These are phyloP conservation scores for Fraxinus paxiana DNA, from an alignment of 305 asterid genomes.

Conservation along the genomic window DNA sequence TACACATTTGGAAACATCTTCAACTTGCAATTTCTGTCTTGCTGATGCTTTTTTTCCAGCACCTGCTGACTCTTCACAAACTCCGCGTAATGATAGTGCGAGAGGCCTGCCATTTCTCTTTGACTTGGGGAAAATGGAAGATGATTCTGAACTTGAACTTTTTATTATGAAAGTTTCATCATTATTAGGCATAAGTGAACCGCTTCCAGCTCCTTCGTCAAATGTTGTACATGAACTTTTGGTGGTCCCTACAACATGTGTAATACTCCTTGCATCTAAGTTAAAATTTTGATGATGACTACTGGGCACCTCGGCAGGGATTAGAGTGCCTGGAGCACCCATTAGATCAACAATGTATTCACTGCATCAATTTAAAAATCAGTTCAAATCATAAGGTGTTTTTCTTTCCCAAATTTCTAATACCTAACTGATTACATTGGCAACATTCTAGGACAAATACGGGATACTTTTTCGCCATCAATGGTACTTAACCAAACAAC, in stretches of 20 bases:
- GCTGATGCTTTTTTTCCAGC: constrained; percentile 31
- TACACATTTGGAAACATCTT: constrained; percentile 40
- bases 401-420: background rate
- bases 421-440: background rate
- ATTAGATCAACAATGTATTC: constrained; percentile 93
- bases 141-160: constrained; percentile 35
- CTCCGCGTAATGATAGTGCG: constrained; percentile 30
- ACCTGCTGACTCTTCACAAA: constrained; percentile 29
- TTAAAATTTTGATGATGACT: constrained; percentile 58
- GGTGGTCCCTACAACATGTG: constrained; percentile 34
- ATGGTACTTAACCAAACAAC: background rate
- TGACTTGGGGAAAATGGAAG: constrained; percentile 29
- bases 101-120: constrained; percentile 28
- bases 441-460: background rate
- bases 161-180: constrained; percentile 29
- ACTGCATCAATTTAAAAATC: constrained; percentile 48
- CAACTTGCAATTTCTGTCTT: constrained; percentile 35
- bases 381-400: constrained; percentile 14
- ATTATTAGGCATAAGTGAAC: constrained; percentile 29
- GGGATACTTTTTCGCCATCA: background rate
- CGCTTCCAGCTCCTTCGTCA: constrained; percentile 31
- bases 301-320: constrained; percentile 80
- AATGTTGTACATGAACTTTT: constrained; percentile 27
- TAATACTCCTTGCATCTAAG: constrained; percentile 47
- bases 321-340: constrained; percentile 99